Evolutionary conservation across 2,329 filamentous ascomycete species (phyloP), one percentile per base, ranked within the genome.

Genomic region (Paecilomyces formosus): DNA sequence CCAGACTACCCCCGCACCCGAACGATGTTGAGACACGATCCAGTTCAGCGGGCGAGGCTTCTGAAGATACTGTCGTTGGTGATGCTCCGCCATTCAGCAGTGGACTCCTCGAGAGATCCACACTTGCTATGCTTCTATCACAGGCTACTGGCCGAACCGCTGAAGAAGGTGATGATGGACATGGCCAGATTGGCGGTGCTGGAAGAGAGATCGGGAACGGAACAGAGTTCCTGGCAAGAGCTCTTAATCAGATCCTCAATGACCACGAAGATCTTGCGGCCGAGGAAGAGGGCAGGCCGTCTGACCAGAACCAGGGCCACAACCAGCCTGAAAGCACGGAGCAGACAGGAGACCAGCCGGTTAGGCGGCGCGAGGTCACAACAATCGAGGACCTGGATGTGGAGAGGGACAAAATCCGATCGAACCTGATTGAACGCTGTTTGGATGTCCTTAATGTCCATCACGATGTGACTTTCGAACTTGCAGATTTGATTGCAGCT

Each of bases 391-490:
- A 92, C 63, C 79, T 99, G 6, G 90, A 96, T 62, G 83, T 84
- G 33, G 84, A 90, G 71, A 86, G 94, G 53, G 80, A 82, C 3
- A 82, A 81, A n/a, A 79, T 97, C 49, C 85, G 90, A 45, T 81
- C 85, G 21, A 87, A 90, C 58, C 76, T 97, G 57, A 92, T 97
- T 60, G 92, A 97, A 66, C 88, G 91, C 59, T 96, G 90, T 63
- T 79, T 99, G 22, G 92, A 97, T 67, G 86, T 97, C 33, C 86
- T 99, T 56, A 89, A 93, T 70, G 87, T 88, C 39, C 92, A 97
- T 65, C 88, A 92, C 13, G 87, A 90, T 64, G 86, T 93, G 11
- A 95, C 94, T 0, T 94, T 97, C 66, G 93, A 97, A 68, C 81
- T 99, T 53, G 85, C 92, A 0, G 92, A 97, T 66, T 80, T 99